Base-by-base conservation (phyloP, 257 asterid species). In the Capsicum rhomboideum region DNA sequence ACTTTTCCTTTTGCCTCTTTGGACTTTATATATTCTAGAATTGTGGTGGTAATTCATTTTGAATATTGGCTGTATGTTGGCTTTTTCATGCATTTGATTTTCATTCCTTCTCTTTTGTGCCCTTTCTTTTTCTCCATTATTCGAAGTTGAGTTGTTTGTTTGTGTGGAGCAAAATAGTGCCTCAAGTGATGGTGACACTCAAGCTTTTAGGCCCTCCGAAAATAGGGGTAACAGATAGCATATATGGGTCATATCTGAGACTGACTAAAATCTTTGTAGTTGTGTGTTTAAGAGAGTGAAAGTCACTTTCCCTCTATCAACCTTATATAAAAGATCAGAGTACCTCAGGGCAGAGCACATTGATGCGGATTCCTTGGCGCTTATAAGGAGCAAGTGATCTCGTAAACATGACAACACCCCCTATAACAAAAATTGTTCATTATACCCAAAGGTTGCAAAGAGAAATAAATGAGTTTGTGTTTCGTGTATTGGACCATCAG, bases 341-440 rank as follows among this genome's bases (percentile, higher is more conserved):
- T 75, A 93, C 99, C 98, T 97, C 99, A 55, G 99, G 99, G 89
- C 99, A 97, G 72, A 97, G 97, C 56, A 89, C 98, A 88, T 97
- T 97, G 42, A 97, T 68, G 82, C 99, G 99, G 83, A 97, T 97
- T 78, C 98, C 97, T 84, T 90, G 89, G 85, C 93, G 98, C 90
- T 90, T 93, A 89, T 86, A 97, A 40, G 86, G 94, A 89, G 90
- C 92, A 82, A 97, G 94, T 21, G 99, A 90, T 86, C 99, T 90
- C 46, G 98, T 91, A 87, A 97, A 97, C 78, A 94, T 53, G 82
- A 97, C 97, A 78, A 97, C 97, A 34, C 98, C 99, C 11, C 98
- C 98, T 97, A 88, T 50, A 81, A 82, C 61, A 77, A 77, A 17
- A 49, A 58, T 52, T 66, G 26, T 52, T 12, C 26, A 72, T 86